These are phyloP conservation scores for Hemileia vastatrix DNA, from an alignment of 1,284 basidiomycete genomes.

Conservation along the genomic window DNA sequence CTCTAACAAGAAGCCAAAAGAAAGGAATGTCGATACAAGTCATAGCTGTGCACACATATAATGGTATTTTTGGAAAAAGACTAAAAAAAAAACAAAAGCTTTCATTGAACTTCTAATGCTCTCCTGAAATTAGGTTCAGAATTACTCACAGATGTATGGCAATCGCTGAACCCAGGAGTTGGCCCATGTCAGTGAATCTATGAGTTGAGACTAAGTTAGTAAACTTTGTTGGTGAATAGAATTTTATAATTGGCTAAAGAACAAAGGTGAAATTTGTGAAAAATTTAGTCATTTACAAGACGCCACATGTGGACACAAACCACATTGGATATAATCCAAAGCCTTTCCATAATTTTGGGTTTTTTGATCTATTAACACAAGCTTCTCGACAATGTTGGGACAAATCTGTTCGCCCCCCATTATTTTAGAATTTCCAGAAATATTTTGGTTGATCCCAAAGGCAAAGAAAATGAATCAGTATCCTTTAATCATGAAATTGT, in stretches of 20 bases:
- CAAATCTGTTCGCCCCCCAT: conserved; percentile 5
- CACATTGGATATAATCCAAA: conserved; percentile 7
- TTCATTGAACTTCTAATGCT: too few species aligned
- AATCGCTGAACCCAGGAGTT: conserved; percentile 19
- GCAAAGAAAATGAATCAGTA: too few species aligned
- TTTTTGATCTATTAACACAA: background rate
- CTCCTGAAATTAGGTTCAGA: background rate
- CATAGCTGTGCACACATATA: conserved; percentile 2
- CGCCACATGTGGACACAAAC: conserved; percentile 7
- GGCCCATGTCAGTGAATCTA: conserved; percentile 20
- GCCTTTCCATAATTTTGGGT: background rate
- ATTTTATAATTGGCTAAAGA: too few species aligned
- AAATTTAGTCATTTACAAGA: conserved; percentile 1
- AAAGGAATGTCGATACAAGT: conserved; percentile 18
- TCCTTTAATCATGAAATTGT: too few species aligned
- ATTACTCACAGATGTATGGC: conserved; percentile 8
- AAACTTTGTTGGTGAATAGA: too few species aligned
- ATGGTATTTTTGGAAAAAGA: conserved; percentile 12
- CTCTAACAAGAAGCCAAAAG: conserved; percentile 16
- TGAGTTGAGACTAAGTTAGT: background rate
- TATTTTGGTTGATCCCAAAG: too few species aligned
- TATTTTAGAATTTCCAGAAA: too few species aligned
- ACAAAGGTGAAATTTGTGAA: background rate
- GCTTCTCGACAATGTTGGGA: conserved; percentile 14
- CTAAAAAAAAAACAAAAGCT: background rate